Percentiles rank a stretch among this genome's conserved stretches.
These are phyloP conservation scores for Gnomoniopsis sp. DNA, from an alignment of 2,329 filamentous ascomycete species.

Conservation along the genomic window DNA sequence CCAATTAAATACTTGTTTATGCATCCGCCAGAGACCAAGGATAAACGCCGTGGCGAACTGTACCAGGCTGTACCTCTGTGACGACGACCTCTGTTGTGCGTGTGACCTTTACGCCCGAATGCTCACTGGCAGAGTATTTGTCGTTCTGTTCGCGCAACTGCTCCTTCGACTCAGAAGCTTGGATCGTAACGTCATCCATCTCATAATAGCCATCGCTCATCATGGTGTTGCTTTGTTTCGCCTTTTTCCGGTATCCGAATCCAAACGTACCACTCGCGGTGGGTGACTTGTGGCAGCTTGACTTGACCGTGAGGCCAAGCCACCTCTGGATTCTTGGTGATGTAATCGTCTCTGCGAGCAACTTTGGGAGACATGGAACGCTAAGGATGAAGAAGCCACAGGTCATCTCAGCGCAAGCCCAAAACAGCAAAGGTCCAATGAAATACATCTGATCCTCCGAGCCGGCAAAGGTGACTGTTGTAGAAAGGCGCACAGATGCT, in stretches of 20 bases:
- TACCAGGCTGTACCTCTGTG: background rate
- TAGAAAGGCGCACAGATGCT: constrained; percentile 34
- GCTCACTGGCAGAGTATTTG: background rate
- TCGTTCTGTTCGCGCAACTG: background rate
- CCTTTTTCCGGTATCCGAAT: background rate
- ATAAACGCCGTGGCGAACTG: background rate
- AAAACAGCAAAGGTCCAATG: constrained; percentile 38
- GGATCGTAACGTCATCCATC: constrained; percentile 9
- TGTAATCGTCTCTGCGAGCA: constrained; percentile 19
- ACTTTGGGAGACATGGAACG: constrained; percentile 17
- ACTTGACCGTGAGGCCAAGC: constrained; percentile 18
- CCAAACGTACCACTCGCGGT: background rate
- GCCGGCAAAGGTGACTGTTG: constrained; percentile 29
- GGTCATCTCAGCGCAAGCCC: constrained; percentile 42
- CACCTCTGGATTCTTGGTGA: constrained; percentile 20
- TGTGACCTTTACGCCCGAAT: background rate
- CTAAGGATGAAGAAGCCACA: constrained; percentile 36
- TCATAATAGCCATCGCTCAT: constrained; percentile 12
- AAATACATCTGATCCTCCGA: constrained; percentile 32
- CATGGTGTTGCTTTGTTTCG: background rate
- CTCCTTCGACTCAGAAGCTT: background rate
- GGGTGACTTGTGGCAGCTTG: background rate
- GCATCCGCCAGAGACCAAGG: background rate
- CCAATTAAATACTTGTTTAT: no score
- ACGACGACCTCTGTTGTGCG: background rate